Evolutionary conservation across 2,329 filamentous ascomycete genomes (phyloP).

Genomic region (Verticillium dahliae): DNA sequence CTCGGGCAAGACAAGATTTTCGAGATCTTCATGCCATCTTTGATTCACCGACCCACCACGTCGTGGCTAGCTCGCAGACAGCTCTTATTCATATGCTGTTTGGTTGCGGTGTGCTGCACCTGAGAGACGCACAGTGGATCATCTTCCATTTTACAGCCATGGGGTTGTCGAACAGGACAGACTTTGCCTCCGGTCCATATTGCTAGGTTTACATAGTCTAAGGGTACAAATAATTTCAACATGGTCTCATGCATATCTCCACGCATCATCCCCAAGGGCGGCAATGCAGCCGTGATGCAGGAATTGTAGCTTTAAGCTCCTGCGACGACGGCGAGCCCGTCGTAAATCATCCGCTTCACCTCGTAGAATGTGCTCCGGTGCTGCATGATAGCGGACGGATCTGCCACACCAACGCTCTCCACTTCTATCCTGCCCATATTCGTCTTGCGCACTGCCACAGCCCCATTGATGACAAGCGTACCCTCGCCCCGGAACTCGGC

Average conservation of each 20-base stretch:
- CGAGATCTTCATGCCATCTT: neutral
- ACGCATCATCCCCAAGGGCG: neutral
- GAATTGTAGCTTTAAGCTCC: slow-evolving; percentile 5
- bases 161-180: neutral
- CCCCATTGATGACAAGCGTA: slow-evolving; percentile 80
- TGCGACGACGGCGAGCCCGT: slow-evolving; percentile 84
- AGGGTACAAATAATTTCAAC: neutral
- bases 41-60: neutral
- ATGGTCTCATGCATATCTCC: neutral
- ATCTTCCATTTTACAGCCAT: neutral
- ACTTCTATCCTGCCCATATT: slow-evolving; percentile 83
- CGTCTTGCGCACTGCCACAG: slow-evolving; percentile 83
- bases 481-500: slow-evolving; percentile 94
- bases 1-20: neutral
- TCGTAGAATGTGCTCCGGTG: slow-evolving; percentile 70
- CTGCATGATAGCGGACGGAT: slow-evolving; percentile 30
- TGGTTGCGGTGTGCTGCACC: no score
- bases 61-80: neutral
- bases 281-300: neutral
- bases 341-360: slow-evolving; percentile 87
- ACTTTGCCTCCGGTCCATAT: neutral
- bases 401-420: slow-evolving; percentile 61
- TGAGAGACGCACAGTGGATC: no score
- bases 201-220: neutral
- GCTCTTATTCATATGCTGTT: no score